Evolutionary conservation across 163 green algal species (phyloP).

Genomic region (Scenedesmus sp.): DNA sequence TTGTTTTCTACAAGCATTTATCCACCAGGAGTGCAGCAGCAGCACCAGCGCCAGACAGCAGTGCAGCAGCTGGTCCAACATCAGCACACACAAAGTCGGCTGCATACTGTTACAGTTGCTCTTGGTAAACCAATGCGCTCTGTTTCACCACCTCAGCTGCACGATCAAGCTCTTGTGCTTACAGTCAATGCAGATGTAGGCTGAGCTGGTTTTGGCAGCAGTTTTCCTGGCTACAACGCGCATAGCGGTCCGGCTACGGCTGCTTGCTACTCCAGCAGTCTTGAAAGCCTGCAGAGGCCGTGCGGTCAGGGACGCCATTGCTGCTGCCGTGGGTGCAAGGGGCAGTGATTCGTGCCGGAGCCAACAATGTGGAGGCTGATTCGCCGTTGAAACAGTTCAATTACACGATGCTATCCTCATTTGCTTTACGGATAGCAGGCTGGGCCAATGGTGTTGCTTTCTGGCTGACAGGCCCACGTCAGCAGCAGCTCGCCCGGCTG

Average conservation of each 20-base stretch:
- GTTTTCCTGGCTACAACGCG: slow-evolving; percentile 20
- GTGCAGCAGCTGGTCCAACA: neutral
- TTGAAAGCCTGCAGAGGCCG: slow-evolving; percentile 23
- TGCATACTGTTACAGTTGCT: too few species aligned
- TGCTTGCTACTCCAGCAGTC: neutral
- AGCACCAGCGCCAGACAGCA: neutral
- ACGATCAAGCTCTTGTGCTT: neutral
- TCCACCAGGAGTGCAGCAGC: neutral
- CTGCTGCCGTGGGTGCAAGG: neutral
- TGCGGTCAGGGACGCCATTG: neutral
- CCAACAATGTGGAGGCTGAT: neutral
- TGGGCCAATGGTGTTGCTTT: neutral
- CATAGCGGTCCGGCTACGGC: slow-evolving; percentile 4
- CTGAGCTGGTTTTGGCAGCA: slow-evolving; percentile 32
- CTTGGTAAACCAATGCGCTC: neutral
- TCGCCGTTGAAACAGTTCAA: neutral
- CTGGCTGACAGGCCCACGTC: neutral
- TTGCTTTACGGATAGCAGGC: neutral
- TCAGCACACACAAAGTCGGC: too few species aligned
- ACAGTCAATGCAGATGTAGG: slow-evolving; percentile 59
- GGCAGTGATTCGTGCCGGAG: neutral
- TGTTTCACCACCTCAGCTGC: neutral
- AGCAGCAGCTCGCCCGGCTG: neutral
- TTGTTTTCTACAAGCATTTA: neutral
- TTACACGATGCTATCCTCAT: neutral